Evolutionary conservation across 2,329 filamentous ascomycete genomes (phyloP).

Genomic region (Phialemonium atrogriseum): DNA sequence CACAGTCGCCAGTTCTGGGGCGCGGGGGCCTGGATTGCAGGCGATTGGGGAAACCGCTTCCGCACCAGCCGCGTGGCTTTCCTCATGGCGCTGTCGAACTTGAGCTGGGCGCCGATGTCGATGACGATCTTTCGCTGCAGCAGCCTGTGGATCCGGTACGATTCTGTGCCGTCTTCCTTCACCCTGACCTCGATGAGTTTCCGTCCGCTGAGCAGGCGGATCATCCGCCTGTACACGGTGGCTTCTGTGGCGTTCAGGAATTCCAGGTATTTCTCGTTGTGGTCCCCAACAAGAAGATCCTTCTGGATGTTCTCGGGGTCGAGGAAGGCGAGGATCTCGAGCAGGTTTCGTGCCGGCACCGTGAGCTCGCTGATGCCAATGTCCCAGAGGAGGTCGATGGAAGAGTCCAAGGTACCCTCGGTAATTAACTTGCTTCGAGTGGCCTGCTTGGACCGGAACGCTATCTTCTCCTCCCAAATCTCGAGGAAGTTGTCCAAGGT

Average conservation of each 20-base stretch:
- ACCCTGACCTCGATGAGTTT: conserved; percentile 10
- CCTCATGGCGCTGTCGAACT: conserved; percentile 9
- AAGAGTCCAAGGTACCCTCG: conserved; percentile 1
- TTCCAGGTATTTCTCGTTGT: conserved; percentile 10
- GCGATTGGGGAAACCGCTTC: conserved; percentile 6
- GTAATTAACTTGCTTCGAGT: neutral
- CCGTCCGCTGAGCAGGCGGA: conserved; percentile 7
- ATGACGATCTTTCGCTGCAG: conserved; percentile 12
- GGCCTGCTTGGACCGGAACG: conserved; percentile 2
- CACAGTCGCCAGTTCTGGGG: conserved; percentile 5
- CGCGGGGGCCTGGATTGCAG: conserved; percentile 5
- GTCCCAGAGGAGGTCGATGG: conserved; percentile 12
- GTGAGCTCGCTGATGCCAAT: conserved; percentile 13
- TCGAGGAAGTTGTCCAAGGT: conserved; percentile 13
- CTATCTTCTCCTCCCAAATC: conserved; percentile 14
- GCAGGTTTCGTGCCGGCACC: conserved; percentile 8
- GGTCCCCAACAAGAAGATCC: conserved; percentile 11
- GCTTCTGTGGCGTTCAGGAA: conserved; percentile 9
- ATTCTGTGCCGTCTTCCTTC: conserved; percentile 4
- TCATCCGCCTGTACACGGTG: conserved; percentile 13
- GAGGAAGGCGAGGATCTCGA: conserved; percentile 14
- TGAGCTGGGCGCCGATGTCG: conserved; percentile 11
- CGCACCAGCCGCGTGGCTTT: conserved; percentile 9
- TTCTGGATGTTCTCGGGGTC: conserved; percentile 13
- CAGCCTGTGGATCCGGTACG: conserved; percentile 12